Base-by-base conservation (phyloP, 192 early-diverging fungal genomes). In the Umbelopsis vinacea region DNA sequence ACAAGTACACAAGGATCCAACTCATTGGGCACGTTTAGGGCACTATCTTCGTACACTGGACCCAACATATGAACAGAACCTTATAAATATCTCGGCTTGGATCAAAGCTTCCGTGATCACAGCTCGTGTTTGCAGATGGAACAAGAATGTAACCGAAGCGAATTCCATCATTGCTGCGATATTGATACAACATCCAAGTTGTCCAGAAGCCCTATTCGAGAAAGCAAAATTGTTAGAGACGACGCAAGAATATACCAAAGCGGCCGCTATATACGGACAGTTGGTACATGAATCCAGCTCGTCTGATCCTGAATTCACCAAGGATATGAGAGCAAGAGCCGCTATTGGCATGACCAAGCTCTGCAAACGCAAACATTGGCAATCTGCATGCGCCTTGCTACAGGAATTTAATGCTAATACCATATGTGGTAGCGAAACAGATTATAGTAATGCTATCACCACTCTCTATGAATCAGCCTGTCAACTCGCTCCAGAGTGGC, bases 71-170 rank as follows among this genome's bases (percentile, higher is more conserved):
- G 0, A 14, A 8, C 33, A 17, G 12, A 63, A 17, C 2, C 26
- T 37, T 63, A 14, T 37, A 11, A 19, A 63, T 19, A 29, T 17
- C 7, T 12, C 3, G 4, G 17, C 29, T 1, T 63, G 57, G 57
- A 63, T 63, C 14, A 12, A 63, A 17, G 57, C 57, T 63, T 63
- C 57, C 6, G 33, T 63, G 5, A 63, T 63, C 33, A 26, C 26
- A 15, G 33, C 29, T 37, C 57, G 57, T 63, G 57, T 63, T 14
- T 63, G 57, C 57, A 63, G 57, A 63, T 63, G 57, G 57, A 63
- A 63, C 33, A 63, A 63, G 17, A 19, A 37, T 12, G 8, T 29
- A 19, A 37, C 1, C 15, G 12, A 19, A 33, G 26, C 6, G 2
- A 17, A 63, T 29, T 37, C 29, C 33, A 38, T 63, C 17, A 63